These are phyloP conservation scores for Hirschfeldia incana DNA, from an alignment of 345 rosid species.

Conservation along the genomic window DNA sequence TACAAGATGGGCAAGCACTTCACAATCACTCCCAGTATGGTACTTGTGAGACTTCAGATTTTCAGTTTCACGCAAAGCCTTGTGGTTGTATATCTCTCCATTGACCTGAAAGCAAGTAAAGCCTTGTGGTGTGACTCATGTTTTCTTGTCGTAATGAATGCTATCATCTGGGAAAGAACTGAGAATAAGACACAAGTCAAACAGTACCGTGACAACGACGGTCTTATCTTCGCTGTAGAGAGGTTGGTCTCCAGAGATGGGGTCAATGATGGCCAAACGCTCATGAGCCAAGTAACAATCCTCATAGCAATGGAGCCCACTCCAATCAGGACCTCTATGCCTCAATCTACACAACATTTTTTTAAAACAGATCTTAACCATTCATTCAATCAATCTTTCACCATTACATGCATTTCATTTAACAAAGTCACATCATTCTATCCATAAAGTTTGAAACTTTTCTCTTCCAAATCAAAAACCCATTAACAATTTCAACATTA, in stretches of 20 bases:
- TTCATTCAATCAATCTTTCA: constrained; percentile 5
- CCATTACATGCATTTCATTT: background rate
- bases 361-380: background rate
- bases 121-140: background rate
- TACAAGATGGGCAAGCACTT: constrained; percentile 89
- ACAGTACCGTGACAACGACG: constrained; percentile 63
- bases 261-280: constrained; percentile 79
- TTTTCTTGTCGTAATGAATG: background rate
- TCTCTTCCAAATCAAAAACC: constrained; percentile 3
- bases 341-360: constrained; percentile 47
- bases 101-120: constrained; percentile 57
- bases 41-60: constrained; percentile 60
- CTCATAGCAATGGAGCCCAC: constrained; percentile 66
- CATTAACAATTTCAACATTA: constrained; percentile 16
- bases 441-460: constrained; percentile 13
- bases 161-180: background rate
- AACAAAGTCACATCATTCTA: background rate
- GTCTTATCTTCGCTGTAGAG: constrained; percentile 78
- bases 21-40: constrained; percentile 87
- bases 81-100: constrained; percentile 90
- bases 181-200: constrained; percentile 7
- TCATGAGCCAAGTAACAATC: constrained; percentile 81
- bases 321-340: constrained; percentile 91
- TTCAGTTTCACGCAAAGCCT: constrained; percentile 54
- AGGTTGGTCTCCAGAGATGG: constrained; percentile 86